These are phyloP conservation scores for Ascochyta fabae DNA, from an alignment of 2,329 filamentous ascomycete genomes.

Conservation along the genomic window DNA sequence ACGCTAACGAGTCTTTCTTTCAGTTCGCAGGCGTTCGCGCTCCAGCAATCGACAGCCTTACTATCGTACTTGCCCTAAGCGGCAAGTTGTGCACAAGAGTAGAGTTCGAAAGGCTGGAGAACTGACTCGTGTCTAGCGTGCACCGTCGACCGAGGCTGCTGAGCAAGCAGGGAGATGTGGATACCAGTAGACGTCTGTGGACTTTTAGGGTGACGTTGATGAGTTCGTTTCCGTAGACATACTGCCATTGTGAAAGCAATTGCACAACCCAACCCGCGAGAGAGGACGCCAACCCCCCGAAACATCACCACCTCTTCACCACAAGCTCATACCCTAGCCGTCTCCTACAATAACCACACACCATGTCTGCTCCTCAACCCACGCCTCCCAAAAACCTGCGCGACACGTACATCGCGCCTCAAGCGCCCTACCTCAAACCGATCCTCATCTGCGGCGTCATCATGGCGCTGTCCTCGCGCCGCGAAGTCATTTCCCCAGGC, in stretches of 20 bases:
- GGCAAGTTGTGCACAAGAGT: constrained; percentile 25
- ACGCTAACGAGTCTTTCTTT: constrained; percentile 19
- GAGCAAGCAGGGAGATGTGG: background rate
- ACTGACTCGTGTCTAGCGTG: constrained; percentile 1
- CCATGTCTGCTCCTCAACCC: background rate
- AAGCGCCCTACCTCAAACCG: constrained; percentile 22
- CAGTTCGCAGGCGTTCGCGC: constrained; percentile 37
- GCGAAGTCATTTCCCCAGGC: constrained; percentile 26
- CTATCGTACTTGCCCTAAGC: constrained; percentile 26
- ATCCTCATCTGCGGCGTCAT: constrained; percentile 32
- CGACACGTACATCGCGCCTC: constrained; percentile 28
- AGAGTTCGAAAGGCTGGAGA: background rate
- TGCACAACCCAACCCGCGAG: no score
- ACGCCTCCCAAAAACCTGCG: constrained; percentile 19
- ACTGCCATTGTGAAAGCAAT: no score
- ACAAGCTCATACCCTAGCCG: no score
- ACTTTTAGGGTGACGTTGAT: background rate
- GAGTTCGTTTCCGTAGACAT: background rate
- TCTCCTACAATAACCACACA: background rate
- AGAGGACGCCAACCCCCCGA: no score
- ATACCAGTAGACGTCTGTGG: background rate
- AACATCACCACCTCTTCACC: no score
- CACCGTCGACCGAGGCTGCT: background rate
- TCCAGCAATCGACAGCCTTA: constrained; percentile 40
- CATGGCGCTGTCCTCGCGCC: constrained; percentile 31